Percentiles rank a stretch among this genome's conserved stretches.
Evolutionary conservation across 768 basidiomycete species (phyloP).

Genomic region (Lepiota venenata): DNA sequence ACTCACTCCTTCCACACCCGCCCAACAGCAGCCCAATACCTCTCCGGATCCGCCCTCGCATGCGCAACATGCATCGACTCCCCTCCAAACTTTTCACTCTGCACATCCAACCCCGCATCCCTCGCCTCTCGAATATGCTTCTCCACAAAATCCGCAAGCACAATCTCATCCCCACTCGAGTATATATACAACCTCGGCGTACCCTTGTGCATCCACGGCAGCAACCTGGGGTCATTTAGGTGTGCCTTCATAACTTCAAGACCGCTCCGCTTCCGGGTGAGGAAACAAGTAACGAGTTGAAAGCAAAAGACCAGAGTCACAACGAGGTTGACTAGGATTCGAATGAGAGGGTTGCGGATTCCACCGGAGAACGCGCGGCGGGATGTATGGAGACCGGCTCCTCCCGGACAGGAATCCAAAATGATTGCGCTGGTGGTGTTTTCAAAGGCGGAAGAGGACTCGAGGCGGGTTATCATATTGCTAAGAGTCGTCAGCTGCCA

Average conservation of each 20-base stretch:
- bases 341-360: conserved; percentile 27
- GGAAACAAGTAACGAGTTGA: conserved; percentile 13
- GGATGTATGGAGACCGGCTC: conserved; percentile 22
- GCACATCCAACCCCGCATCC: conserved; percentile 29
- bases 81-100: conserved; percentile 31
- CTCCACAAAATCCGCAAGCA: conserved; percentile 31
- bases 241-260: conserved; percentile 22
- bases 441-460: conserved; percentile 8
- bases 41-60: conserved; percentile 33
- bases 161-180: conserved; percentile 38
- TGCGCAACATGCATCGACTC: conserved; percentile 44
- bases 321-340: conserved; percentile 18
- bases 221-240: conserved; percentile 24
- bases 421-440: conserved; percentile 30
- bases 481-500: conserved; percentile 33
- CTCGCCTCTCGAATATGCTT: conserved; percentile 30
- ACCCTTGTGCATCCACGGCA: conserved; percentile 35
- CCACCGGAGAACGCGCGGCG: conserved; percentile 29
- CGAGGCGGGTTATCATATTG: conserved; percentile 24
- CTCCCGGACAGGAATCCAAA: conserved; percentile 45
- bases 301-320: conserved; percentile 26
- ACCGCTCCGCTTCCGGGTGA: conserved; percentile 21
- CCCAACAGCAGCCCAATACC: conserved; percentile 41
- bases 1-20: conserved; percentile 36
- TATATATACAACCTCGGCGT: conserved; percentile 42